Evolutionary conservation across 345 rosid genomes (phyloP), one percentile per base, ranked within the genome.

Genomic region (Acer saccharum): DNA sequence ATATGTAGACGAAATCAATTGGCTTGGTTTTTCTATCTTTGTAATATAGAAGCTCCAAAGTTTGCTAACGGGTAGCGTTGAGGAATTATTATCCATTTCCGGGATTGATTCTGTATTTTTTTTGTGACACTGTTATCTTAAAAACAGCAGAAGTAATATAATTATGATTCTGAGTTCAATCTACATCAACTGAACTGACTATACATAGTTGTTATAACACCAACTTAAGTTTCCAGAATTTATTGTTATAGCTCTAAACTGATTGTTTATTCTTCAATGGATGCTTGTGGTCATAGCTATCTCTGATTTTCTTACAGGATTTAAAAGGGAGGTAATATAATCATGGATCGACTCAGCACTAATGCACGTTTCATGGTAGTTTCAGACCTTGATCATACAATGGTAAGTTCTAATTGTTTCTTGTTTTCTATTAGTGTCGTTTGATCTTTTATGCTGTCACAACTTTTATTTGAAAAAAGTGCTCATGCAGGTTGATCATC

Each of bases 301-400:
- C 50, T 21, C 54, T 68, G 32, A 13, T 66, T 57, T n/a, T 11
- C 16, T 66, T 48, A 18, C 48, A 68, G 77, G 80, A 46, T 81
- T 23, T 69, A 69, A 68, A 60, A 10, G 73, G 50, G 27, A 25
- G 18, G 18, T 74, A 73, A 72, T 66, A 75, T 27, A 75, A 65
- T 77, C 66, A 96, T 96, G 99, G 92, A 94, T 77, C 87, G 92
- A 68, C 87, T 94, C 58, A 86, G 79, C 64, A 74, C 83, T 81
- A 71, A 92, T 23, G 87, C 99, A n/a, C 97, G 91, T 71, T 81
- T 96, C 16, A 94, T 96, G 98, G 87, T 96, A 18, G 98, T 96
- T 80, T 94, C 98, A 0, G 99, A 96, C 87, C 98, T 96, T 83
- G 99, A 96, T 84, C 92, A 94, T 57, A 94, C 98, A 8, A 96